phyloP scores from a whole-genome alignment of 495 filamentous ascomycete genomes.

The Penicillium crystallinum region DNA sequence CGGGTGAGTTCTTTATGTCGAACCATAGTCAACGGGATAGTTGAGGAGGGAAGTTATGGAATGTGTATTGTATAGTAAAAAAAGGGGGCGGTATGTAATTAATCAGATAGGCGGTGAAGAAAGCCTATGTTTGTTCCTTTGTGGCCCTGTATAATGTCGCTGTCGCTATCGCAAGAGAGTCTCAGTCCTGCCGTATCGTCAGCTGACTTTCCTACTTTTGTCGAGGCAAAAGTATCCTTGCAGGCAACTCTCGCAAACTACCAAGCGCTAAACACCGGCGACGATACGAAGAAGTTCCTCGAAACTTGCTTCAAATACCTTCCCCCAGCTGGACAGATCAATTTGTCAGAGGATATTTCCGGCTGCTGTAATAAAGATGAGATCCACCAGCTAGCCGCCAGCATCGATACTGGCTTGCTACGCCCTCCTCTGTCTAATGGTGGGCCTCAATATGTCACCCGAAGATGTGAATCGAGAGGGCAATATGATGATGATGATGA shows the following conservation, averaged over 20 bases:
- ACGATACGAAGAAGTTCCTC: conserved; percentile 10
- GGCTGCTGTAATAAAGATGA: conserved; percentile 3
- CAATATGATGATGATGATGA: neutral
- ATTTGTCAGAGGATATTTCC: conserved; percentile 10
- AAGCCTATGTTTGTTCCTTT: too few relatives aligned
- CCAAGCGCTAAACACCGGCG: neutral
- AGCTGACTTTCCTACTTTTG: neutral
- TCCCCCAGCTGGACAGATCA: conserved; percentile 1
- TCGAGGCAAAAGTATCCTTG: neutral
- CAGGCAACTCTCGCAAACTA: neutral
- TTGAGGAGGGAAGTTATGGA: too few relatives aligned
- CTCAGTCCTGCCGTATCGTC: neutral
- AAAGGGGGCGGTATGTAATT: too few relatives aligned
- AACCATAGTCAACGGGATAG: too few relatives aligned
- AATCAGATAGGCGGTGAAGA: too few relatives aligned
- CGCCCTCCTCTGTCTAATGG: conserved; percentile 4
- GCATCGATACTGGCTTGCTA: conserved; percentile 6
- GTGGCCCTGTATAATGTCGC: neutral
- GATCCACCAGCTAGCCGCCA: conserved; percentile 10
- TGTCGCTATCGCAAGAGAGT: neutral
- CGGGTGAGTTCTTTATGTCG: too few relatives aligned
- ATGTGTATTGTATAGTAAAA: too few relatives aligned
- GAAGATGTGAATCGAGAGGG: neutral
- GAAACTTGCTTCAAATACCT: conserved; percentile 7
- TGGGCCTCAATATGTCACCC: neutral